Base-by-base conservation (phyloP, 148 eudicot species). In the Silene conica region DNA sequence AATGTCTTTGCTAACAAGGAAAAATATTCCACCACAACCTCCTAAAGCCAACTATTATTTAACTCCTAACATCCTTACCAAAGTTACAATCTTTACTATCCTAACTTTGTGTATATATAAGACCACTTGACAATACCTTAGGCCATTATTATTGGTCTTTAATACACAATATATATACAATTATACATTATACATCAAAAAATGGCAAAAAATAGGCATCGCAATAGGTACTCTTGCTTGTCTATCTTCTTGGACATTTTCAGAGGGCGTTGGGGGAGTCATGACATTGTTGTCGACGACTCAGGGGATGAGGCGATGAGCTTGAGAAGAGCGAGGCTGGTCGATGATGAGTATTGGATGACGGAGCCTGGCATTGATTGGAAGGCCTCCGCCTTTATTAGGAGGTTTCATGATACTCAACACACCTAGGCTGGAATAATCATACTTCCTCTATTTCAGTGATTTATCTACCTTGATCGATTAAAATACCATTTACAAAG, bases 351-450 rank as follows among this genome's bases (percentile, higher is more conserved):
- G 60, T 60, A 18, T 58, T 76, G 79, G 83, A 68, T 34, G 74
- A 72, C 74, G 16, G 85, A 79, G 67, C 82, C 85, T 7, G 85
- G 85, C 21, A 82, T 82, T 14, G 85, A 82, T 69, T 72, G 85
- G 79, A 82, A 82, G 71, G 85, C 85, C 8, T 75, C 82, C 23
- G 85, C 85, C 52, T 82, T 82, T 23, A 82, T 82, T 34, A 82
- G 71, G 73, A 82, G 58, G 80, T 82, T 82, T 48, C 85, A 82
- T 82, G 85, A 73, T 20, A 50, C 84, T 71, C 77, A 81, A 16
- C 72, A 61, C 52, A 5, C 68, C 63, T 74, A 71, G 54, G 18
- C 4, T 3, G 54, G 54, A 48, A 48, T 48, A 48, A 48, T 12
- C 1, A 14, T 50, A 50, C 55, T 50, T 38, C 43, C 43, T 38